Percentiles rank a stretch among this genome's conserved stretches.
These are phyloP conservation scores for Fusarium armeniacum DNA, from an alignment of 2,329 filamentous ascomycete genomes.

Conservation along the genomic window DNA sequence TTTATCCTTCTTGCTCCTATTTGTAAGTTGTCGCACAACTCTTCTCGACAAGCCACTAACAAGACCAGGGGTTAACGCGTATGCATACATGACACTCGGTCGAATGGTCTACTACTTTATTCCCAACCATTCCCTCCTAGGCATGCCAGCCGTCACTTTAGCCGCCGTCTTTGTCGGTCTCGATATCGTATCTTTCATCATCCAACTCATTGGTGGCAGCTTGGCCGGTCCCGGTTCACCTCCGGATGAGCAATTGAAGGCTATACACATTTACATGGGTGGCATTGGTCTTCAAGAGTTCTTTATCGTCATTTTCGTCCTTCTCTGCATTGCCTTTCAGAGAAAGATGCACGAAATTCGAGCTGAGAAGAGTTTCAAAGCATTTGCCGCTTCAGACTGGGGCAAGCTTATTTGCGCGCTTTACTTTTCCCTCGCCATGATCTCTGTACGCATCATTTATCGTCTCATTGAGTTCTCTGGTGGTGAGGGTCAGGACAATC, in stretches of 20 bases:
- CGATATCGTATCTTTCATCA: constrained; percentile 55
- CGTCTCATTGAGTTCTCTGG: constrained; percentile 66
- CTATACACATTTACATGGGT: constrained; percentile 65
- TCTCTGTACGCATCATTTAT: constrained; percentile 66
- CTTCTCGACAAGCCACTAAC: neutral
- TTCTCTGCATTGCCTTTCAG: constrained; percentile 50
- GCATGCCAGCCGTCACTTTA: constrained; percentile 55
- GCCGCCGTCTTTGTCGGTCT: constrained; percentile 58
- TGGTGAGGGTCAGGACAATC: constrained; percentile 52
- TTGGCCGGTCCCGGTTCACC: constrained; percentile 48
- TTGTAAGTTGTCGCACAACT: constrained; percentile 25
- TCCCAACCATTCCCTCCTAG: constrained; percentile 55
- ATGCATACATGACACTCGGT: constrained; percentile 62
- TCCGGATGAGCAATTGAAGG: constrained; percentile 48
- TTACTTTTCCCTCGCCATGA: constrained; percentile 56
- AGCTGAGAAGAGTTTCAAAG: neutral
- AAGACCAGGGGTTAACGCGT: constrained; percentile 60
- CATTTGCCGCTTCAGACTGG: constrained; percentile 21
- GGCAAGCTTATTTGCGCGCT: constrained; percentile 48
- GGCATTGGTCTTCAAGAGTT: constrained; percentile 66
- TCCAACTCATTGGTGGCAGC: constrained; percentile 55
- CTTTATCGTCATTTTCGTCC: constrained; percentile 64
- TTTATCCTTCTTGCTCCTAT: constrained; percentile 46
- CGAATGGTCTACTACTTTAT: constrained; percentile 62
- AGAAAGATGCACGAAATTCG: constrained; percentile 14